Percentiles rank a stretch among this genome's conserved stretches.
Evolutionary conservation across 169 alveolate genomes (phyloP).

Genomic region (Blepharisma undulans): DNA sequence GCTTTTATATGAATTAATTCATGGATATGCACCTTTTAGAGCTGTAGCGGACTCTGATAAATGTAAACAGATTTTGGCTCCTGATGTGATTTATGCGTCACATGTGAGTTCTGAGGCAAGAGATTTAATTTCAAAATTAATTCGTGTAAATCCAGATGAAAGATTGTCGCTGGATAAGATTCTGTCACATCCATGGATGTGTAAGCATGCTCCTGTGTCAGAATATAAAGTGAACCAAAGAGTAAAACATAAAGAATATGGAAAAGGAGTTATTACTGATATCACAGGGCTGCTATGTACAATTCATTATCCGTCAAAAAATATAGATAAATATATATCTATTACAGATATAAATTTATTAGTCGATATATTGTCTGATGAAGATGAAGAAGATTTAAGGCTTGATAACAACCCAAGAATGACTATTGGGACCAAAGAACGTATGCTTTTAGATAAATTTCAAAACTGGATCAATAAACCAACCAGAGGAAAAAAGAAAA

Average conservation of each 20-base stretch:
- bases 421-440: not conserved
- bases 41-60: not conserved
- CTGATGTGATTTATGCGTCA: constrained; percentile 49
- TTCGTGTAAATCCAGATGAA: not conserved
- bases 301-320: not conserved
- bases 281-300: not conserved
- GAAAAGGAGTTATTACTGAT: not conserved
- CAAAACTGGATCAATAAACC: not conserved
- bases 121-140: not conserved
- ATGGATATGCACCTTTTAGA: constrained; percentile 74
- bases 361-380: not conserved
- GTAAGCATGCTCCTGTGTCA: not conserved
- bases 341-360: not conserved
- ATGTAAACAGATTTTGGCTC: not conserved
- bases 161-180: not conserved
- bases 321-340: not conserved
- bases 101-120: constrained; percentile 43
- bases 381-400: not conserved
- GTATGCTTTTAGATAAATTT: not conserved
- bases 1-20: constrained; percentile 79
- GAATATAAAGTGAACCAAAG: not conserved
- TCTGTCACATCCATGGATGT: constrained; percentile 11
- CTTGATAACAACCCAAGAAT: not conserved
- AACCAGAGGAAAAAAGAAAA: not conserved
- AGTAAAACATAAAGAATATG: not conserved